phyloP scores from a whole-genome alignment of 2,329 filamentous ascomycete genomes.

The Fusarium metavorans region DNA sequence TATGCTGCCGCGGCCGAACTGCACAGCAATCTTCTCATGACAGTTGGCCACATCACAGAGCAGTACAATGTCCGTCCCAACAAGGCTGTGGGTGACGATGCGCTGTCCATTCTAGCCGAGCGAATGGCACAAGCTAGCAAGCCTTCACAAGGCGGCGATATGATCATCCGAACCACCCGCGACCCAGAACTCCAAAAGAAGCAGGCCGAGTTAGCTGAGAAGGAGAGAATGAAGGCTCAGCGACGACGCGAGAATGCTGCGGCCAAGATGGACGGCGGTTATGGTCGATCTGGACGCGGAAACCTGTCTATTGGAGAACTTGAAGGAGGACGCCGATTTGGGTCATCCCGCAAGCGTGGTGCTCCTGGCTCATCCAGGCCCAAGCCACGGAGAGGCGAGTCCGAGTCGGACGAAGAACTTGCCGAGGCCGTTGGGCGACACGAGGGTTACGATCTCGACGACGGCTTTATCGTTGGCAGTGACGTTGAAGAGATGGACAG shows the following conservation, averaged over 20 bases:
- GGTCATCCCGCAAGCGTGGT: conserved; percentile 65
- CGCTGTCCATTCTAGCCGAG: conserved; percentile 75
- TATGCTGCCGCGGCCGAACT: conserved; percentile 81
- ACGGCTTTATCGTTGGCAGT: conserved; percentile 81
- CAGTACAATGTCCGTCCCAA: conserved; percentile 77
- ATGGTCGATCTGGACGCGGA: conserved; percentile 61
- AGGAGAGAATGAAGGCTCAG: conserved; percentile 76
- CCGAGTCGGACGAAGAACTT: conserved; percentile 82
- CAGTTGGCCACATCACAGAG: conserved; percentile 81
- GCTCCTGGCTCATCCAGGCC: conserved; percentile 61
- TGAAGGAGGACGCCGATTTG: conserved; percentile 68
- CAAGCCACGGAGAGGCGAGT: conserved; percentile 70
- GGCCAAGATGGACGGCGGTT: conserved; percentile 71
- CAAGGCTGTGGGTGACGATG: conserved; percentile 76
- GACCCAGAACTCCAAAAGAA: conserved; percentile 82
- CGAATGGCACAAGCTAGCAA: conserved; percentile 74
- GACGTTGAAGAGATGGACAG: conserved; percentile 77
- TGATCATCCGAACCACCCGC: conserved; percentile 76
- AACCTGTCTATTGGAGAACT: conserved; percentile 77
- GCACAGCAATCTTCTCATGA: conserved; percentile 74
- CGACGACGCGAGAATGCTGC: conserved; percentile 76
- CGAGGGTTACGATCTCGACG: conserved; percentile 83
- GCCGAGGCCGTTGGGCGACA: conserved; percentile 70
- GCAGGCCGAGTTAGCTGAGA: conserved; percentile 79
- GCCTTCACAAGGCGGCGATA: conserved; percentile 67